Evolutionary conservation across 345 rosid genomes (phyloP).

Genomic region (Gossypium bickii): DNA sequence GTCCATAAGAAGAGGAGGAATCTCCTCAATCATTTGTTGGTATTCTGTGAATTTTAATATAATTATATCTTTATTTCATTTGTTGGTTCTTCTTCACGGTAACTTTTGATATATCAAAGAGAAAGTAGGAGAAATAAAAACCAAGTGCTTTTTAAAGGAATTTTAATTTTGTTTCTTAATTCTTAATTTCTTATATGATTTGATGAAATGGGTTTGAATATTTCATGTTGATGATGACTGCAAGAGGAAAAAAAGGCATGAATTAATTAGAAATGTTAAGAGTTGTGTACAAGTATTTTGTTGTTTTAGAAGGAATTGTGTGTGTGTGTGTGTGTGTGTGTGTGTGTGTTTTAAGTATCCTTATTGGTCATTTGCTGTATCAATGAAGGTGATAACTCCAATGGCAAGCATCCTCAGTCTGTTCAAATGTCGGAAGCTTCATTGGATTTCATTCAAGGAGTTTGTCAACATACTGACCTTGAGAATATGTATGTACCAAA

Average conservation of each 20-base stretch:
- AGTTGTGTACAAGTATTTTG: not conserved
- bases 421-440: not conserved
- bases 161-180: no score
- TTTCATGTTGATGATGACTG: not conserved
- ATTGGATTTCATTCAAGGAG: not conserved
- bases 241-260: not conserved
- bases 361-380: not conserved
- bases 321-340: not conserved
- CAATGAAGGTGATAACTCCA: slow-evolving; percentile 13
- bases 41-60: no score
- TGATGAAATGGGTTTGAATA: slow-evolving; percentile 10
- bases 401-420: not conserved
- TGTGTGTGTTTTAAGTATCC: not conserved
- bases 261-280: not conserved
- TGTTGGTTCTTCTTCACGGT: no score
- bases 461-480: slow-evolving; percentile 13
- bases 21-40: no score
- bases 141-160: no score
- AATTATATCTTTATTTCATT: no score
- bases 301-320: not conserved
- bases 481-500: slow-evolving; percentile 41
- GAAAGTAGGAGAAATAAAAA: no score
- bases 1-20: no score
- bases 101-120: no score
- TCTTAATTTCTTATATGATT: not conserved